phyloP scores from a whole-genome alignment of 73 alveolate species.

The Symbiodinium natans region DNA sequence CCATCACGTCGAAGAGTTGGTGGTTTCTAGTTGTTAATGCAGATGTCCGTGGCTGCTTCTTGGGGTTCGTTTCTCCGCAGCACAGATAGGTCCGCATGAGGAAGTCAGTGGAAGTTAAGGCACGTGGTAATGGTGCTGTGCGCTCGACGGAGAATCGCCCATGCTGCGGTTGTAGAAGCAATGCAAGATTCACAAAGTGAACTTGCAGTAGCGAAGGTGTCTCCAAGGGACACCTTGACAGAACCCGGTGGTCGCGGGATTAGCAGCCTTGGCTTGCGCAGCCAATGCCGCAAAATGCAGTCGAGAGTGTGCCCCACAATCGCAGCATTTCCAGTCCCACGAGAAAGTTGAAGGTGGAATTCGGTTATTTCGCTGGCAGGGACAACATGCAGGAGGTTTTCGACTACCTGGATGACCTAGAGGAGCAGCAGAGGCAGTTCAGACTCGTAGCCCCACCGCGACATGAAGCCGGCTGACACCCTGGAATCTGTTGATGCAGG shows the following conservation, averaged over 20 bases:
- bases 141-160: too few species aligned
- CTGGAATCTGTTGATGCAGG: neutral
- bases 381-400: constrained; percentile 91
- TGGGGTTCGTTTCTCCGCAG: too few species aligned
- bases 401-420: constrained; percentile 59
- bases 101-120: too few species aligned
- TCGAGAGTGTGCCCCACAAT: too few species aligned
- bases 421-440: constrained; percentile 41
- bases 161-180: neutral
- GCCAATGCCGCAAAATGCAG: neutral
- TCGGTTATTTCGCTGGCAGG: too few species aligned
- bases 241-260: neutral
- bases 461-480: neutral
- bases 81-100: too few species aligned
- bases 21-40: too few species aligned
- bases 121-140: too few species aligned
- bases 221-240: neutral
- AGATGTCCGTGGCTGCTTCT: too few species aligned
- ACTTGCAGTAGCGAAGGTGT: neutral
- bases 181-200: neutral
- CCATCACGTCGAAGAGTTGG: too few species aligned
- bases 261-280: neutral
- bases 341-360: too few species aligned
- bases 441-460: neutral
- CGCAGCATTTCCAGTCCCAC: too few species aligned